These are phyloP conservation scores for Colletotrichum tropicale DNA, from an alignment of 2,329 filamentous ascomycete genomes.

Conservation along the genomic window DNA sequence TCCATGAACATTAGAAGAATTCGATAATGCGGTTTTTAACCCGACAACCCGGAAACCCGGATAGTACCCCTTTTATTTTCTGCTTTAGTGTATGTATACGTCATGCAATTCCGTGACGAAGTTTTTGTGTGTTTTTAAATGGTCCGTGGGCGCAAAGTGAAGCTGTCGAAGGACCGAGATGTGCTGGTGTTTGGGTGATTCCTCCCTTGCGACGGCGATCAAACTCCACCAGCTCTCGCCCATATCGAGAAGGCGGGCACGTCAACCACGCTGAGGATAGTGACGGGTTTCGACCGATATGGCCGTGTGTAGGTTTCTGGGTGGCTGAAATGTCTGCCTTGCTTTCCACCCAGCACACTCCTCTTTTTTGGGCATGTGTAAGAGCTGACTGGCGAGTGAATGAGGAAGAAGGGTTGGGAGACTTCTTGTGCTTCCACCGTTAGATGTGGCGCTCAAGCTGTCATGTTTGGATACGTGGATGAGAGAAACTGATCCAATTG, in stretches of 20 bases:
- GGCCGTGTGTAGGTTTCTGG: background rate
- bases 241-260: background rate
- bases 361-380: background rate
- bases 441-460: background rate
- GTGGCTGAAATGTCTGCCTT: background rate
- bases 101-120: background rate
- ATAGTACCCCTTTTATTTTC: background rate
- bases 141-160: background rate
- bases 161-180: background rate
- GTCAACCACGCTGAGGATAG: background rate
- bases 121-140: background rate
- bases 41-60: background rate
- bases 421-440: background rate
- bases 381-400: background rate
- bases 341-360: background rate
- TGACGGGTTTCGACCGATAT: background rate
- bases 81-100: background rate
- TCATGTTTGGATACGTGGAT: background rate
- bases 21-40: background rate
- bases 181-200: background rate
- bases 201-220: background rate
- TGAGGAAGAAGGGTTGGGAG: background rate
- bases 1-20: background rate
- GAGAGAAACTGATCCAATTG: background rate
- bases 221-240: background rate